Percentiles rank a stretch among this genome's conserved stretches.
These are phyloP conservation scores for Butyriboletus appendiculatus DNA, from an alignment of 1,284 basidiomycete species.

Conservation along the genomic window DNA sequence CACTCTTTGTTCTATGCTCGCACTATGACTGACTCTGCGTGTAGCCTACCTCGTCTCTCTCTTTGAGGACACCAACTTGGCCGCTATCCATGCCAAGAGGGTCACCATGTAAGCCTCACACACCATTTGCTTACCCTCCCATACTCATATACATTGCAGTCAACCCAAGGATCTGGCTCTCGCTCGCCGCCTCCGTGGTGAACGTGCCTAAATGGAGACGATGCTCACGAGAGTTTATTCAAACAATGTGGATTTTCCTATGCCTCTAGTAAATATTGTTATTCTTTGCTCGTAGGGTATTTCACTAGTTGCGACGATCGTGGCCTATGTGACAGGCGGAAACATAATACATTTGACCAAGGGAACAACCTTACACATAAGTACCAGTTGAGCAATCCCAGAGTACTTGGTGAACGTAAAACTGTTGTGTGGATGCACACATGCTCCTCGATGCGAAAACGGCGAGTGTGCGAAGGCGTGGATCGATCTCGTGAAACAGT, in stretches of 20 bases:
- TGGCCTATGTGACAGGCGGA: no score
- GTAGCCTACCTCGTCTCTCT: conserved; percentile 67
- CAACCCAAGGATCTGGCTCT: conserved; percentile 56
- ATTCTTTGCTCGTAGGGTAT: neutral
- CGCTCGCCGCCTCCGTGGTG: conserved; percentile 42
- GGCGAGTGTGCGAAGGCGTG: no score
- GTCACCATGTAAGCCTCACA: conserved; percentile 46
- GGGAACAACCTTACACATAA: no score
- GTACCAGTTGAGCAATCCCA: no score
- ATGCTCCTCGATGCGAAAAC: no score
- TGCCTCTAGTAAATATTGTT: neutral
- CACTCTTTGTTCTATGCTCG: neutral
- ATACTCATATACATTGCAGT: conserved; percentile 16
- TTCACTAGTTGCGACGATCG: neutral
- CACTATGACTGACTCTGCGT: conserved; percentile 1
- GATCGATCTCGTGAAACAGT: no score
- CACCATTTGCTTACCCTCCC: neutral
- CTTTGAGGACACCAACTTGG: conserved; percentile 63
- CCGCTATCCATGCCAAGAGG: conserved; percentile 66
- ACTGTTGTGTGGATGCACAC: no score
- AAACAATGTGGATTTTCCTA: neutral
- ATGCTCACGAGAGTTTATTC: neutral
- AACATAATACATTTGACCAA: no score
- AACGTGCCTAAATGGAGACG: conserved; percentile 18
- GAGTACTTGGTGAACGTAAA: no score